A percentile compares a stretch with the other conserved stretches of the same genome.
Conservation (phyloP, 176 grass and related monocot genomes). For the Rhipidocladum racemiflorum region DNA sequence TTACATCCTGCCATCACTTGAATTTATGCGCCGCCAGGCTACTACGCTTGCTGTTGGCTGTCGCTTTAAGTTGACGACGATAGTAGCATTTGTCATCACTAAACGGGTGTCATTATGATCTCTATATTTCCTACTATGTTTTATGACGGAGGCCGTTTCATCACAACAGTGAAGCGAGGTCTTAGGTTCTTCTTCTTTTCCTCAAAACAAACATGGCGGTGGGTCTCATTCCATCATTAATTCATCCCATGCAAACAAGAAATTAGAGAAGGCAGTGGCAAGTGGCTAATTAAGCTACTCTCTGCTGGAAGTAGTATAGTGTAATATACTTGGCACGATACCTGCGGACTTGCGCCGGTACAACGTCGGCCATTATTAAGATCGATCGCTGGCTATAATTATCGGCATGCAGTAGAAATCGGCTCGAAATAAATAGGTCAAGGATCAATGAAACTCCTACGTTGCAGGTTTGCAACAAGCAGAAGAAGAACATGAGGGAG, state of each 20-base stretch:
- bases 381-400: neutral
- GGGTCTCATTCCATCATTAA: neutral
- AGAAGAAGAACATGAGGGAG: neutral
- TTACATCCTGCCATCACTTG: neutral
- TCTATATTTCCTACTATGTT: neutral
- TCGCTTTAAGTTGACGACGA: neutral
- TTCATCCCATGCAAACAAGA: too few relatives aligned
- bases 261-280: neutral
- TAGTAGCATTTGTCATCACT: neutral
- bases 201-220: neutral
- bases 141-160: neutral
- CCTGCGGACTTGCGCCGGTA: neutral
- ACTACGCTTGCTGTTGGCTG: neutral
- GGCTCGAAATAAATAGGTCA: neutral
- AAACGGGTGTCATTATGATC: too few relatives aligned
- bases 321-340: neutral
- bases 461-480: neutral
- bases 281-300: neutral
- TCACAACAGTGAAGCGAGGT: neutral
- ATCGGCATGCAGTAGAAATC: neutral
- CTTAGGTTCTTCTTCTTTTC: neutral
- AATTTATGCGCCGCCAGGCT: slow-evolving; percentile 19
- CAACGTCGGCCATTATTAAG: neutral
- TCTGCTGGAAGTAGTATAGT: neutral
- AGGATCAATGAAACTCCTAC: neutral